Base-by-base conservation (phyloP, 2,329 filamentous ascomycete genomes). In the Orbilia brochopaga region DNA sequence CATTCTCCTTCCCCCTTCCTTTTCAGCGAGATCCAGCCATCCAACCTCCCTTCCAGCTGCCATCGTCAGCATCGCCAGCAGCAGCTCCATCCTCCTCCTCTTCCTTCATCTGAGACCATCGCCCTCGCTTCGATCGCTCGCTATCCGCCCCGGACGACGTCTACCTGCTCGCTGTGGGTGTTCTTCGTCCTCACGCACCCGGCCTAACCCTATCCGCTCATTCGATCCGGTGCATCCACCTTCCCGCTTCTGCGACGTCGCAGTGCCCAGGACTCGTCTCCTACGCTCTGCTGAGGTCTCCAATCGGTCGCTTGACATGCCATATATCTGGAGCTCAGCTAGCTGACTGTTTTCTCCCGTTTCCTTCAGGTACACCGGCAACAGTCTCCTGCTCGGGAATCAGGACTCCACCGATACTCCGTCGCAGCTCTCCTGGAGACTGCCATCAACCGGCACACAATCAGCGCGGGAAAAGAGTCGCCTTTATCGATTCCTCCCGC, bases 171-270 rank as follows among this genome's bases (percentile, higher is more conserved):
- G 46, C 30, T 19, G 27, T 17, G 46, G 48, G 81, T 82, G 52
- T 81, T 81, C 83, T 82, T 73, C 80, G 78, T 69, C 81, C 80
- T 66, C 27, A 55, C 46, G 46, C 54, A 52, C 48, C 54, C 66
- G 64, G 64, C 52, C 60, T 70, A 70, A 70, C 66, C 66, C 46
- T 52, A 70, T 70, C 66, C 66, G 55, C 66, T 70, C 66, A 59
- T 70, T 70, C 66, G 30, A 70, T 61, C 60, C 60, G 59, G 66
- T 54, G 59, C 66, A 44, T 70, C 55, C 59, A 59, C 59, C 50
- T 64, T 70, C 54, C 66, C 55, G 51, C 66, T 64, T 64, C 63
- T 51, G 11, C 59, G 52, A 53, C 53, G 58, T 63, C 65, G 58
- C 58, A 63, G 44, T 32, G 50, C 19, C 50, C 48, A 32, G 19